Percentiles rank a stretch among this genome's conserved stretches.
These are phyloP conservation scores for Collybia mongolica DNA, from an alignment of 768 basidiomycete species.

Conservation along the genomic window DNA sequence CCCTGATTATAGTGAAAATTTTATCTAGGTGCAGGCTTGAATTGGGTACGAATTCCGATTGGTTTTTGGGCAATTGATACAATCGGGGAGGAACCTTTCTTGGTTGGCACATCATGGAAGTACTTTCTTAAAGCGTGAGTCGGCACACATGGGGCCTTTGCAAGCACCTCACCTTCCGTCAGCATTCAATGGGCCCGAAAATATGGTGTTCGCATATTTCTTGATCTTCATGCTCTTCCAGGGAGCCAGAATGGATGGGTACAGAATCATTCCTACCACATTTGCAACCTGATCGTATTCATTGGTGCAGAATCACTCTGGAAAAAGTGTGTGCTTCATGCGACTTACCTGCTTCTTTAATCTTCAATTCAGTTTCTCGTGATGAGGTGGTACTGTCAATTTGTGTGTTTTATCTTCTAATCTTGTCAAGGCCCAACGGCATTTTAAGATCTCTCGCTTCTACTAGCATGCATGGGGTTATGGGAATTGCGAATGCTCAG, in stretches of 20 bases:
- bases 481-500: constrained; percentile 87
- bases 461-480: constrained; percentile 47
- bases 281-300: constrained; percentile 9
- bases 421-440: constrained; percentile 48
- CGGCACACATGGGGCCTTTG: neutral
- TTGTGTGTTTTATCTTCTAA: constrained; percentile 8
- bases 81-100: constrained; percentile 73
- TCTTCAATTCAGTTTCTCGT: no score
- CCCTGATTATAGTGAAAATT: constrained; percentile 72
- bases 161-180: constrained; percentile 34
- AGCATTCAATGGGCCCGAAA: constrained; percentile 83
- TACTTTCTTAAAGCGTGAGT: constrained; percentile 41
- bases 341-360: constrained; percentile 7
- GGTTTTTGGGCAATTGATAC: constrained; percentile 87
- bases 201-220: constrained; percentile 81
- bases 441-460: constrained; percentile 25
- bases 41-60: constrained; percentile 80
- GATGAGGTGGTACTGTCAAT: constrained; percentile 8
- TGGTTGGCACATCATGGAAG: constrained; percentile 75
- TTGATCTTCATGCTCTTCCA: constrained; percentile 80
- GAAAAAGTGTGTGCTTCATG: constrained; percentile 14
- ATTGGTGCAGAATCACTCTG: constrained; percentile 35
- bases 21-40: constrained; percentile 65
- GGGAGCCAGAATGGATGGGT: constrained; percentile 71
- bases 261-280: neutral